phyloP scores from a whole-genome alignment of 2,329 filamentous ascomycete genomes.

The Canariomyces notabilis region DNA sequence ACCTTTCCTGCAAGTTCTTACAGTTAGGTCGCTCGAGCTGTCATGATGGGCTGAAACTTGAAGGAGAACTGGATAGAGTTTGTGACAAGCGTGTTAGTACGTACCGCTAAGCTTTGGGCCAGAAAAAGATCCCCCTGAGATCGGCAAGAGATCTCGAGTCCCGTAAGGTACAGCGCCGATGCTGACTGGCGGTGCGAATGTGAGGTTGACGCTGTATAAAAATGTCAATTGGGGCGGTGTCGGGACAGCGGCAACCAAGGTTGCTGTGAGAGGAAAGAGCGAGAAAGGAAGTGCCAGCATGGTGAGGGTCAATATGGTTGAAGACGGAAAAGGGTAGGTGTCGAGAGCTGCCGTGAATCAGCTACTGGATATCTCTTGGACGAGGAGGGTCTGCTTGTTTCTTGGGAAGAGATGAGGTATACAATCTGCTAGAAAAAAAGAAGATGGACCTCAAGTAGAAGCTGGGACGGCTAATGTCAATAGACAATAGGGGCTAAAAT shows the following conservation, averaged over 20 bases:
- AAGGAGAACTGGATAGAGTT: neutral
- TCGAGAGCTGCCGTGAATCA: neutral
- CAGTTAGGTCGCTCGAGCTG: too few relatives aligned
- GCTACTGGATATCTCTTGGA: neutral
- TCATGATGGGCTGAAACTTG: neutral
- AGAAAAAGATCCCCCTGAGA: slow-evolving; percentile 33
- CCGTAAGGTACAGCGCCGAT: slow-evolving; percentile 27
- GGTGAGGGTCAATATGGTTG: neutral
- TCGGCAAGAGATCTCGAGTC: slow-evolving; percentile 29
- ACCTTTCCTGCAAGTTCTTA: too few relatives aligned
- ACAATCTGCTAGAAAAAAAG: too few relatives aligned
- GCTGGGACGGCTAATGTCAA: too few relatives aligned
- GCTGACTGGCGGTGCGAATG: slow-evolving; percentile 14
- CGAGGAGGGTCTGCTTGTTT: too few relatives aligned
- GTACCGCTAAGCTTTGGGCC: slow-evolving; percentile 32
- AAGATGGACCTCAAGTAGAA: too few relatives aligned
- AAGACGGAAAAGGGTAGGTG: neutral
- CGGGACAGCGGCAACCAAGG: slow-evolving; percentile 13
- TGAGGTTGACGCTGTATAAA: slow-evolving; percentile 29
- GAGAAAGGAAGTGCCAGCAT: slow-evolving; percentile 9
- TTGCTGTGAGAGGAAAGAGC: slow-evolving; percentile 8
- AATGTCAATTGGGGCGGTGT: slow-evolving; percentile 23
- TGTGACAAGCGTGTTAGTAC: neutral
- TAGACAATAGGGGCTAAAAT: too few relatives aligned
- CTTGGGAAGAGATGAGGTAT: too few relatives aligned